These are phyloP conservation scores for Ostreobium quekettii DNA, from an alignment of 139 green algal genomes.

Conservation along the genomic window DNA sequence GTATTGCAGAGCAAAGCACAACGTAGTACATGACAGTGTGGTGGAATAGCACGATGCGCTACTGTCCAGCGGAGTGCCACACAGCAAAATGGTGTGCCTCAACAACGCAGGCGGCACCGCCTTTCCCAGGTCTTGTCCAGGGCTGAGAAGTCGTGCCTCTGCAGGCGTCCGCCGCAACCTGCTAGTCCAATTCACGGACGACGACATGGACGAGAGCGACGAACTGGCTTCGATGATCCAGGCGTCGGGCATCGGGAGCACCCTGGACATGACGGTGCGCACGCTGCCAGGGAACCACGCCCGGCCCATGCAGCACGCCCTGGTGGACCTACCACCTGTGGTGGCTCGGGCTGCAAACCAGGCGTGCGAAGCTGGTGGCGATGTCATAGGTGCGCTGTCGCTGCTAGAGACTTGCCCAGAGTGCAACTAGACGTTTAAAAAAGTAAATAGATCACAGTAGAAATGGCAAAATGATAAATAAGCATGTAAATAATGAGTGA, in stretches of 20 bases:
- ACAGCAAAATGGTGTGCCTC: background rate
- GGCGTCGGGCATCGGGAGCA: background rate
- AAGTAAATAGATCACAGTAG: too few relatives aligned
- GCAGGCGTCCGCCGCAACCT: slow-evolving; percentile 67
- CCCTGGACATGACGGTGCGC: slow-evolving; percentile 62
- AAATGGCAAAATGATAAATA: too few relatives aligned
- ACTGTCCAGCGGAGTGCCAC: background rate
- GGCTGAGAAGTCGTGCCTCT: slow-evolving; percentile 2
- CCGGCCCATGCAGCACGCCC: slow-evolving; percentile 62
- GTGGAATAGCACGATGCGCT: background rate
- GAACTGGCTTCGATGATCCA: slow-evolving; percentile 59
- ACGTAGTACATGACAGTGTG: background rate
- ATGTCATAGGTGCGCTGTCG: slow-evolving; percentile 34
- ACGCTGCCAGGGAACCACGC: slow-evolving; percentile 72
- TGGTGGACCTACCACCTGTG: slow-evolving; percentile 50
- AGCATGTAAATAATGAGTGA: background rate
- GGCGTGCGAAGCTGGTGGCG: slow-evolving; percentile 34
- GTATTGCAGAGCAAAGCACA: background rate
- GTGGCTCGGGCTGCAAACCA: slow-evolving; percentile 39
- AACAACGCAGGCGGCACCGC: background rate
- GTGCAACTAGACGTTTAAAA: too few relatives aligned
- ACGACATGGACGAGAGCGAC: slow-evolving; percentile 82
- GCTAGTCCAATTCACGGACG: slow-evolving; percentile 78
- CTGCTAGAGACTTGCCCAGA: too few relatives aligned
- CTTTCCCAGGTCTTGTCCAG: too few relatives aligned